A percentile compares a stretch with the other conserved stretches of the same genome.
Conservation (phyloP, 2,329 filamentous ascomycete species). For the Phialophora tarda region DNA sequence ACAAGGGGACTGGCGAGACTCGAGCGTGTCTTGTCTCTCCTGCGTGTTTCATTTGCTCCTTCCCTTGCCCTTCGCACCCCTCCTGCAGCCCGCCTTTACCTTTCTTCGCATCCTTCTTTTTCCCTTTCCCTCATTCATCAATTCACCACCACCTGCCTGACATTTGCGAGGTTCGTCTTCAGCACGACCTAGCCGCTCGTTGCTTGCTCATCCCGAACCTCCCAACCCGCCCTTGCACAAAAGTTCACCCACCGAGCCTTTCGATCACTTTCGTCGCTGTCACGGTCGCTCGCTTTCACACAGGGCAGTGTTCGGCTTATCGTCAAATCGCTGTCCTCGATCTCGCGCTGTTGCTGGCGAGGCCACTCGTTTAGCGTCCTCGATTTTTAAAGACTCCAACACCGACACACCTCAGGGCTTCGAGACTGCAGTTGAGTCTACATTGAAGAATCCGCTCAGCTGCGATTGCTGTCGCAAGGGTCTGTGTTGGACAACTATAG, state of each 20-base stretch:
- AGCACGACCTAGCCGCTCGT: constrained; percentile 39
- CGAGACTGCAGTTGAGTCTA: not conserved
- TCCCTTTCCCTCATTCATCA: constrained; percentile 39
- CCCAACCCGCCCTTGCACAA: constrained; percentile 22
- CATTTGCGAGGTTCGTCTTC: constrained; percentile 38
- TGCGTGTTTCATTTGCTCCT: constrained; percentile 14
- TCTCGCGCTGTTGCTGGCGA: constrained; percentile 29
- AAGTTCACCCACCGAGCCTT: constrained; percentile 36
- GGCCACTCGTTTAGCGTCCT: constrained; percentile 33
- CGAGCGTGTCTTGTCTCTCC: constrained; percentile 27
- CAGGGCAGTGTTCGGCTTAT: constrained; percentile 20
- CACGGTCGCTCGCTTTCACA: constrained; percentile 29
- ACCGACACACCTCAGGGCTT: constrained; percentile 4
- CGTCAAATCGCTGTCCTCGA: constrained; percentile 22
- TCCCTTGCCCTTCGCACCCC: constrained; percentile 31
- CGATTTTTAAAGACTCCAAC: constrained; percentile 13
- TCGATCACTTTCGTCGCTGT: constrained; percentile 24
- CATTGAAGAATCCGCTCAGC: not conserved
- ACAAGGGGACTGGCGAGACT: constrained; percentile 20
- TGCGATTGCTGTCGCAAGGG: not conserved
- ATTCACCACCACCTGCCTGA: constrained; percentile 32
- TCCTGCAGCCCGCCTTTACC: constrained; percentile 34
- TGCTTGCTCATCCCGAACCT: constrained; percentile 32
- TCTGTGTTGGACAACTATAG: constrained; percentile 2
- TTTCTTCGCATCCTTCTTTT: constrained; percentile 31